Base-by-base conservation (phyloP, 192 early-diverging fungal genomes). In the Dissophora globulifera region DNA sequence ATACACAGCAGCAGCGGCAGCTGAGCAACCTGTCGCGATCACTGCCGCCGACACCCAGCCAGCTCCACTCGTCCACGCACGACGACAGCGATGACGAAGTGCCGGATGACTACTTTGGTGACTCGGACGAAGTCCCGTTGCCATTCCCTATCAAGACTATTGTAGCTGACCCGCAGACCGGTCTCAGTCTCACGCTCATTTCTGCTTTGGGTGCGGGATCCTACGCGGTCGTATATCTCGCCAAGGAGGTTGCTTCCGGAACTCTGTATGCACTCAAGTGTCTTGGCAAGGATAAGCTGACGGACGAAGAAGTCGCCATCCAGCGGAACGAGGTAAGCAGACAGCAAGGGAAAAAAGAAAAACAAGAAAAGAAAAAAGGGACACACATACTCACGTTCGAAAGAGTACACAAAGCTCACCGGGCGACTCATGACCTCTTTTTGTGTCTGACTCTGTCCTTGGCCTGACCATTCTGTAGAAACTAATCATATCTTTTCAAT, bases 161-260 rank as follows among this genome's bases (percentile, higher is more conserved):
- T 29, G 72, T 81, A 5, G 69, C 80, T 16, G 80, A 81, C 52
- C 64, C 69, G 1, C 67, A 65, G 20, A 78, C 75, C 1, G 58
- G 63, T 22, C 69, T 81, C 19, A 67, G 75, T 31, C 55, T 81
- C 16, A 63, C 58, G 4, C 75, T 84, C 13, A 61, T 82, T n/a
- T 75, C 75, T 23, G 78, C 90, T 42, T 80, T 93, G 27, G 91
- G 91, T 59, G 84, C 84, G 58, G 91, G 91, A 33, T 89, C 89
- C 7, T 93, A 93, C 50, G 91, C 90, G 11, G 85, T 91, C 12
- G 91, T 93, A n/a, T 93, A 91, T 63, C 80, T 89, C 53, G 91
- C 84, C 43, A 88, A 80, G 70, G 80, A 86, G 55, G 82, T 75
- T 53, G 78, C 81, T 30, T 84, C 86, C 38, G 81, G 83, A 1